Conservation (phyloP, 2,329 filamentous ascomycete genomes). For the Clonostachys rhizophaga region DNA sequence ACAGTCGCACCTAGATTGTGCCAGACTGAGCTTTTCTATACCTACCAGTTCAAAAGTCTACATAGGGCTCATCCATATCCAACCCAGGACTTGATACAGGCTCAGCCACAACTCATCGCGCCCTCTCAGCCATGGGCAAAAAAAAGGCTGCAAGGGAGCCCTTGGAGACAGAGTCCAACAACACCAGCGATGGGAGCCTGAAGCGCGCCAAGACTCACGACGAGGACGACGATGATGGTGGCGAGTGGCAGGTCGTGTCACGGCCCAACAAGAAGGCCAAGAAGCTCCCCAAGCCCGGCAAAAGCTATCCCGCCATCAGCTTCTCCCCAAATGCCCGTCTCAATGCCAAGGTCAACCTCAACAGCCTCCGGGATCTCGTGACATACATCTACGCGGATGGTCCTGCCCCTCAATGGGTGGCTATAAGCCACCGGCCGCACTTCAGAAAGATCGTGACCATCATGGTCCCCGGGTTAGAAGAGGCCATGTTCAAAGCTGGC, state of each 20-base stretch:
- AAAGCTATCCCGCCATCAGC: constrained; percentile 53
- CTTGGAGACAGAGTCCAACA: background rate
- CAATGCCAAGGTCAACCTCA: constrained; percentile 57
- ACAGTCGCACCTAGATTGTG: too few species aligned
- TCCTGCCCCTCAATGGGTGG: constrained; percentile 59
- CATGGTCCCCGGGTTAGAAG: constrained; percentile 88
- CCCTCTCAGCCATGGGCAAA: too few species aligned
- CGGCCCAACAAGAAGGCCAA: constrained; percentile 58
- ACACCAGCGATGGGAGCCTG: constrained; percentile 30
- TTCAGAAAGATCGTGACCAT: constrained; percentile 79
- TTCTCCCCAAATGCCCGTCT: constrained; percentile 55
- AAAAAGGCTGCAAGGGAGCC: too few species aligned
- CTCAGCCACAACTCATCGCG: too few species aligned
- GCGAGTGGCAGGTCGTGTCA: constrained; percentile 51
- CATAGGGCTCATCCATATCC: too few species aligned
- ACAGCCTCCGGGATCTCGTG: constrained; percentile 57
- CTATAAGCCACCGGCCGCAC: constrained; percentile 55
- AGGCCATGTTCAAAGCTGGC: constrained; percentile 75
- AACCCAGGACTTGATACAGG: too few species aligned
- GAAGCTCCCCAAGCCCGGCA: constrained; percentile 50
- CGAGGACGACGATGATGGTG: constrained; percentile 18
- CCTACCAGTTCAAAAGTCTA: too few species aligned
- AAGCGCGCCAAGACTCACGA: constrained; percentile 47
- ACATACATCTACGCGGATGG: constrained; percentile 66
- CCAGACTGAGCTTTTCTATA: too few species aligned